Percentiles rank a stretch among this genome's conserved stretches.
Evolutionary conservation across 768 basidiomycete genomes (phyloP).

Genomic region (Galerina sulciceps): DNA sequence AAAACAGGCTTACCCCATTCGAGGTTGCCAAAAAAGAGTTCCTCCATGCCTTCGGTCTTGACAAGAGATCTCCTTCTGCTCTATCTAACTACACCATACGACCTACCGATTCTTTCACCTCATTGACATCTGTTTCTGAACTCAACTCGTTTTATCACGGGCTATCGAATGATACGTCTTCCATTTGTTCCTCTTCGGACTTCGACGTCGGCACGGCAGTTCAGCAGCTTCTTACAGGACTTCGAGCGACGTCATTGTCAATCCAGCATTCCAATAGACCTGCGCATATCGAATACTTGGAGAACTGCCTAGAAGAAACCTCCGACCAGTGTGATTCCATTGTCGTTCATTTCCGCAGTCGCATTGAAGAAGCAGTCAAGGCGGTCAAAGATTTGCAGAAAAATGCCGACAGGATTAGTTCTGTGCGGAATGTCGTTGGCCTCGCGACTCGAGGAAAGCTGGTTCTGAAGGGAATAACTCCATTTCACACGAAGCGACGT

Average conservation of each 20-base stretch:
- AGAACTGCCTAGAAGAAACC: conserved; percentile 51
- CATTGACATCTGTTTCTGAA: conserved; percentile 53
- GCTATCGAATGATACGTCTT: conserved; percentile 32
- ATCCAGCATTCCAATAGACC: conserved; percentile 39
- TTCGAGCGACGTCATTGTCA: conserved; percentile 53
- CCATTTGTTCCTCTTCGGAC: conserved; percentile 41
- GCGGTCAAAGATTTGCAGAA: conserved; percentile 53
- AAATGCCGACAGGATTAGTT: conserved; percentile 45
- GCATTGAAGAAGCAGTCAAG: conserved; percentile 52
- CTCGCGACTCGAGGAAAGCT: conserved; percentile 51
- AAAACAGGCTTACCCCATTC: conserved; percentile 59
- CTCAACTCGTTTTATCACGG: conserved; percentile 23
- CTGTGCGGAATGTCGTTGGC: conserved; percentile 46
- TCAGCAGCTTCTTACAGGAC: conserved; percentile 56
- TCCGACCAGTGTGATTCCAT: conserved; percentile 49
- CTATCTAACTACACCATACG: conserved; percentile 61
- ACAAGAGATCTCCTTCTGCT: conserved; percentile 55
- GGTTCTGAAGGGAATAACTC: conserved; percentile 34
- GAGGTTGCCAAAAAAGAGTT: conserved; percentile 74
- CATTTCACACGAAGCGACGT: conserved; percentile 33
- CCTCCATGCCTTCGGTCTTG: conserved; percentile 63
- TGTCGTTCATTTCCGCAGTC: conserved; percentile 54
- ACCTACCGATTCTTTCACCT: conserved; percentile 49
- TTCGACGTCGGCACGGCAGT: conserved; percentile 49
- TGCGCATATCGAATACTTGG: conserved; percentile 46